A percentile compares a stretch with the other conserved stretches of the same genome.
Conservation (phyloP, 768 basidiomycete genomes). For the Austroboletus eburneus region DNA sequence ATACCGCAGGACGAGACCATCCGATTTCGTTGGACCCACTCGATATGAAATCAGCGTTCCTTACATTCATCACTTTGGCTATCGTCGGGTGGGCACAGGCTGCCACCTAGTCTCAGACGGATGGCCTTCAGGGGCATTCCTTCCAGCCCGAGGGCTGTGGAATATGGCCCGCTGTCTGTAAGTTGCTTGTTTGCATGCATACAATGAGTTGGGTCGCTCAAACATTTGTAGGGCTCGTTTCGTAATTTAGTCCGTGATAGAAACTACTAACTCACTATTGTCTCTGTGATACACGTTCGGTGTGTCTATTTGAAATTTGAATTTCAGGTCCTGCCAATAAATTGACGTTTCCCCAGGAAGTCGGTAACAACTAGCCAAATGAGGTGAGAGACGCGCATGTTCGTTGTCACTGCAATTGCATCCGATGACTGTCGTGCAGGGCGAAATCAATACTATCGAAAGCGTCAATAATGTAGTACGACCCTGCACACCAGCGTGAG, state of each 20-base stretch:
- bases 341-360: conserved; percentile 19
- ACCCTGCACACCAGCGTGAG: conserved; percentile 22
- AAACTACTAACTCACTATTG: neutral
- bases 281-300: conserved; percentile 14
- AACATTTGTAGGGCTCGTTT: conserved; percentile 23
- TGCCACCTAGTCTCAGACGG: conserved; percentile 42
- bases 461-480: conserved; percentile 23
- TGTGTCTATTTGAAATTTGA: conserved; percentile 5
- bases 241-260: neutral
- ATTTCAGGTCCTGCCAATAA: neutral
- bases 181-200: conserved; percentile 4
- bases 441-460: conserved; percentile 28
- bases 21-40: neutral
- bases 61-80: conserved; percentile 7
- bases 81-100: conserved; percentile 21
- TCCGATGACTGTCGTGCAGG: conserved; percentile 3
- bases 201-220: neutral
- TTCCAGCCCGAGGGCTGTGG: conserved; percentile 45
- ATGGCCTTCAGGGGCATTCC: conserved; percentile 45
- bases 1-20: neutral
- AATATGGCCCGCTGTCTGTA: conserved; percentile 37
- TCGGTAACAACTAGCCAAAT: conserved; percentile 25
- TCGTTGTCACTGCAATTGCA: no score
- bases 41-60: conserved; percentile 3
- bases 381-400: conserved; percentile 3